Percentiles rank a stretch among this genome's conserved stretches.
These are phyloP conservation scores for Rutstroemia sp. DNA, from an alignment of 2,329 filamentous ascomycete species.

Conservation along the genomic window DNA sequence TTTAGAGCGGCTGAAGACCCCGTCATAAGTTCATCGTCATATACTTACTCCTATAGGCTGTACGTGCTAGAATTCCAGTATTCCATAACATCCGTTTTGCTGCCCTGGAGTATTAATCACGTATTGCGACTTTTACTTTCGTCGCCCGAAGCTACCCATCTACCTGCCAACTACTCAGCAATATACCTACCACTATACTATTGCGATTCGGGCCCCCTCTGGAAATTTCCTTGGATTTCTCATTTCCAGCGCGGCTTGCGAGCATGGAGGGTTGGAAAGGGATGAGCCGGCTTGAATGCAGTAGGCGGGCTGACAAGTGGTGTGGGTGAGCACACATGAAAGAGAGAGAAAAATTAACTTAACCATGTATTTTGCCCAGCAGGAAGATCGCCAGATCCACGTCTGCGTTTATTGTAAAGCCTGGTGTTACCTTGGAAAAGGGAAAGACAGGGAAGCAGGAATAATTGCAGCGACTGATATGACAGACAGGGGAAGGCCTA, in stretches of 20 bases:
- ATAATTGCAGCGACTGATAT: not conserved
- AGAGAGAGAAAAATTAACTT: not conserved
- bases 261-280: conserved; percentile 2
- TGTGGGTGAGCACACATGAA: conserved; percentile 2
- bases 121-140: conserved; percentile 1
- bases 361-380: conserved; percentile 5
- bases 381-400: conserved; percentile 6
- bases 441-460: not conserved
- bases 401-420: conserved; percentile 2
- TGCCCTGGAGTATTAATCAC: conserved; percentile 2
- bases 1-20: conserved; percentile 33
- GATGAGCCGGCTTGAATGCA: not conserved
- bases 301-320: not conserved
- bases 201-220: no score
- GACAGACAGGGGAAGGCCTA: not conserved
- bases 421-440: conserved; percentile 1
- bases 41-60: not conserved
- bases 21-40: not conserved
- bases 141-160: not conserved
- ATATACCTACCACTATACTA: no score
- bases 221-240: not conserved
- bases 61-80: not conserved
- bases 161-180: no score
- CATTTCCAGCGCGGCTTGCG: conserved; percentile 11
- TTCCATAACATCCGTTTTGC: not conserved